Percentiles rank a stretch among this genome's conserved stretches.
Evolutionary conservation across 2,329 filamentous ascomycete species (phyloP).

Genomic region (Neodidymelliopsis sp.): DNA sequence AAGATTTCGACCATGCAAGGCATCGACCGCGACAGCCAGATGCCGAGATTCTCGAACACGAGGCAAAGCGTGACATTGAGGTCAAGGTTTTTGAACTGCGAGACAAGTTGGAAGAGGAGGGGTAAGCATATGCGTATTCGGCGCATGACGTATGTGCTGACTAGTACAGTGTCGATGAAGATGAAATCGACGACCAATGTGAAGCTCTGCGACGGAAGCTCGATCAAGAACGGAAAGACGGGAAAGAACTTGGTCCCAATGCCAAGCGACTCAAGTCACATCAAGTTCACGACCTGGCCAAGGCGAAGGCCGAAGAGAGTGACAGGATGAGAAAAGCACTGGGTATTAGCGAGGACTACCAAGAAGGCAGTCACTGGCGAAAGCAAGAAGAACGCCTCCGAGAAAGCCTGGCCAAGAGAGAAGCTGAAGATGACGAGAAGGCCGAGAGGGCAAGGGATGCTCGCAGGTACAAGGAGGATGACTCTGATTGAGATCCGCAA

Average conservation of each 20-base stretch:
- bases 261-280: conserved; percentile 79
- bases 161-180: conserved; percentile 73
- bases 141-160: conserved; percentile 18
- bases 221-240: conserved; percentile 53
- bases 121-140: conserved; percentile 57
- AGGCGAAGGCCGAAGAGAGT: conserved; percentile 95
- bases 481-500: conserved; percentile 43
- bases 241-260: conserved; percentile 46
- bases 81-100: conserved; percentile 91
- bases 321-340: conserved; percentile 85
- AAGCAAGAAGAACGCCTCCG: conserved; percentile 76
- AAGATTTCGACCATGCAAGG: conserved; percentile 71
- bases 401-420: conserved; percentile 52
- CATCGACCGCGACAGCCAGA: conserved; percentile 86
- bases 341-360: conserved; percentile 84
- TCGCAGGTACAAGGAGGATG: conserved; percentile 35
- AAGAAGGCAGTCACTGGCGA: conserved; percentile 86
- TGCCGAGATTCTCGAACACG: conserved; percentile 91
- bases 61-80: conserved; percentile 88
- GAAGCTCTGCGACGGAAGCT: conserved; percentile 71
- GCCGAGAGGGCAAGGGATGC: conserved; percentile 33
- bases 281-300: conserved; percentile 94
- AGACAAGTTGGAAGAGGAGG: conserved; percentile 91
- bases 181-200: conserved; percentile 84
- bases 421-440: conserved; percentile 45